Conservation (phyloP, 2,329 filamentous ascomycete species). For the Myrmaecium sp. region DNA sequence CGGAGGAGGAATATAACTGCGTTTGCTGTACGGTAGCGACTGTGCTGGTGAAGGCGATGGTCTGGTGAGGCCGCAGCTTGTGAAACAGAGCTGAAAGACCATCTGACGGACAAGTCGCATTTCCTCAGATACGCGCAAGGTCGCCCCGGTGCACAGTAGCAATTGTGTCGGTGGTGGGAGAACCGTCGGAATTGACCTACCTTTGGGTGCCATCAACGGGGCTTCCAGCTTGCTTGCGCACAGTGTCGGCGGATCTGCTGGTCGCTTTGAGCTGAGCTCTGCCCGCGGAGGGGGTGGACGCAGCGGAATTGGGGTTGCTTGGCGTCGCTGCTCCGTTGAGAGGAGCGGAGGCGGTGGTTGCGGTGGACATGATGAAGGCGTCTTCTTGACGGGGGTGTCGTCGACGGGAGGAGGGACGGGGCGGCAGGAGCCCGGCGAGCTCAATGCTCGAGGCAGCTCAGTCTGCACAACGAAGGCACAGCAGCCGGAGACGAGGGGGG, state of each 20-base stretch:
- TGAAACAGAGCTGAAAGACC: too few species aligned
- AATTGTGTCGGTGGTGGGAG: too few species aligned
- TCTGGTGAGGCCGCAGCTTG: too few species aligned
- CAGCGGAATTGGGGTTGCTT: slow-evolving; percentile 14
- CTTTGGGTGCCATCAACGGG: slow-evolving; percentile 36
- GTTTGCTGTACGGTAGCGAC: neutral
- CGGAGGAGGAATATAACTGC: too few species aligned
- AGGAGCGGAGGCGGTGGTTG: slow-evolving; percentile 13
- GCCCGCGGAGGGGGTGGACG: slow-evolving; percentile 20
- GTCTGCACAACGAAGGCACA: slow-evolving; percentile 11
- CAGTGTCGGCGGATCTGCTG: slow-evolving; percentile 33
- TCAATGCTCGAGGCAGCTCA: slow-evolving; percentile 11
- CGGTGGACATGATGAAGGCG: slow-evolving; percentile 13
- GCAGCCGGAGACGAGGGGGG: slow-evolving; percentile 5
- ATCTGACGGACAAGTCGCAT: too few species aligned
- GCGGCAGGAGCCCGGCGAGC: slow-evolving; percentile 5
- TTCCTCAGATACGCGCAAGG: too few species aligned
- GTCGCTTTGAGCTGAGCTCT: slow-evolving; percentile 33
- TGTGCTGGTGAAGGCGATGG: slow-evolving; percentile 1
- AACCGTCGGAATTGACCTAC: slow-evolving; percentile 19
- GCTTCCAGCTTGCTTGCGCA: slow-evolving; percentile 38
- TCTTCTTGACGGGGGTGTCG: neutral
- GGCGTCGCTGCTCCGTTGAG: slow-evolving; percentile 17
- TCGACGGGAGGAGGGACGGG: slow-evolving; percentile 5
- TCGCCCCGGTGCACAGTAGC: too few species aligned